Percentiles rank a stretch among this genome's conserved stretches.
phyloP scores from a whole-genome alignment of 345 rosid species.

The Populus simonii region DNA sequence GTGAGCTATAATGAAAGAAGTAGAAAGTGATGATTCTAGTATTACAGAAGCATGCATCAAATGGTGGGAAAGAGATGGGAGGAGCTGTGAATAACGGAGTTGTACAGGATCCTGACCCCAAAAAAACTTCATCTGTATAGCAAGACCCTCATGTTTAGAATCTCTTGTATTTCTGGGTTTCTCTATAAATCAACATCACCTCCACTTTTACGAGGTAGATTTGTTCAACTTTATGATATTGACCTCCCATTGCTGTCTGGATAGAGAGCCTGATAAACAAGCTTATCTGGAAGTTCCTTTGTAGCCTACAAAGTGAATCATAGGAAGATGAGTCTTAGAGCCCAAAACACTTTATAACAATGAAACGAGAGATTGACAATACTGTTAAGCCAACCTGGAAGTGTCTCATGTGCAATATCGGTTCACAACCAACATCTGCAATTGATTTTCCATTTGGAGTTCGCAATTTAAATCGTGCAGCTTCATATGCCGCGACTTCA shows the following conservation, averaged over 20 bases:
- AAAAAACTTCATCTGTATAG: background rate
- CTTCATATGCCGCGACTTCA: slow-evolving; percentile 45
- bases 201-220: background rate
- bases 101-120: background rate
- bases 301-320: slow-evolving; percentile 49
- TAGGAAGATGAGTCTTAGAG: slow-evolving; percentile 2
- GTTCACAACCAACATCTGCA: slow-evolving; percentile 96
- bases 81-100: background rate
- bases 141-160: background rate
- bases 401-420: slow-evolving; percentile 94
- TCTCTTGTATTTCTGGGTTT: background rate
- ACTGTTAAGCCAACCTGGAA: slow-evolving; percentile 57
- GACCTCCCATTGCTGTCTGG: background rate
- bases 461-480: slow-evolving; percentile 56
- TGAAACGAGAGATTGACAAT: background rate
- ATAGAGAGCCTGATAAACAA: slow-evolving; percentile 50
- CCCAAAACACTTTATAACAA: background rate
- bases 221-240: background rate
- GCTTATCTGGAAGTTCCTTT: slow-evolving; percentile 65
- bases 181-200: background rate
- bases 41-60: too few species aligned
- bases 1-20: too few species aligned
- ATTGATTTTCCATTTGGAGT: slow-evolving; percentile 81
- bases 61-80: too few species aligned
- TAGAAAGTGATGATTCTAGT: too few species aligned